These are phyloP conservation scores for Amanita pseudoporphyria DNA, from an alignment of 768 basidiomycete genomes.

Conservation along the genomic window DNA sequence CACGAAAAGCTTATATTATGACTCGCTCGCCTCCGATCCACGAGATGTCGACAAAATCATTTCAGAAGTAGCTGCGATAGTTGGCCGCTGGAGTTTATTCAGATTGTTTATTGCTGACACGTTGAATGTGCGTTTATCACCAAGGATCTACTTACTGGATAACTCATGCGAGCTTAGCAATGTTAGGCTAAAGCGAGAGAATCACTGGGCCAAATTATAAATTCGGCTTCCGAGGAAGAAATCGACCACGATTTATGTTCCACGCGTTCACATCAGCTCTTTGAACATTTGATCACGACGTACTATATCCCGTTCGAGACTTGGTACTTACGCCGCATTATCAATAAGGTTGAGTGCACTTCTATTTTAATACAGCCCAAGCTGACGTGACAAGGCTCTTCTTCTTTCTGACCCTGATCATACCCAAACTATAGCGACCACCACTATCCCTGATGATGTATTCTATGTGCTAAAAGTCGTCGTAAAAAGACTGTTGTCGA, in stretches of 20 bases:
- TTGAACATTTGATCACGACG: conserved; percentile 55
- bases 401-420: conserved; percentile 69
- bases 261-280: conserved; percentile 45
- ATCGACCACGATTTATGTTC: neutral
- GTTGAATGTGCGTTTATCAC: neutral
- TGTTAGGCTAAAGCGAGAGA: conserved; percentile 3
- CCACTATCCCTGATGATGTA: conserved; percentile 84
- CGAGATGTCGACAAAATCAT: conserved; percentile 86
- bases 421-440: conserved; percentile 50
- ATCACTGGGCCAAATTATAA: conserved; percentile 1
- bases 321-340: conserved; percentile 81
- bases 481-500: conserved; percentile 66
- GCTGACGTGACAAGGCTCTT: conserved; percentile 55
- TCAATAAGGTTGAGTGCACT: conserved; percentile 62
- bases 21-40: conserved; percentile 64
- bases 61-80: conserved; percentile 85
- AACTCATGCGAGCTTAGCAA: conserved; percentile 5
- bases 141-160: neutral
- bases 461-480: conserved; percentile 93
- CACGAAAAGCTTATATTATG: conserved; percentile 22
- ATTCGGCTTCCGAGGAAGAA: neutral
- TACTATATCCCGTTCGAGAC: conserved; percentile 87
- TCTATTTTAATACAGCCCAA: neutral
- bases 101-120: conserved; percentile 18
- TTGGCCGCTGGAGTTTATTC: conserved; percentile 87